phyloP scores from a whole-genome alignment of 352 stramenopile genomes.

The Pythium monospermum region DNA sequence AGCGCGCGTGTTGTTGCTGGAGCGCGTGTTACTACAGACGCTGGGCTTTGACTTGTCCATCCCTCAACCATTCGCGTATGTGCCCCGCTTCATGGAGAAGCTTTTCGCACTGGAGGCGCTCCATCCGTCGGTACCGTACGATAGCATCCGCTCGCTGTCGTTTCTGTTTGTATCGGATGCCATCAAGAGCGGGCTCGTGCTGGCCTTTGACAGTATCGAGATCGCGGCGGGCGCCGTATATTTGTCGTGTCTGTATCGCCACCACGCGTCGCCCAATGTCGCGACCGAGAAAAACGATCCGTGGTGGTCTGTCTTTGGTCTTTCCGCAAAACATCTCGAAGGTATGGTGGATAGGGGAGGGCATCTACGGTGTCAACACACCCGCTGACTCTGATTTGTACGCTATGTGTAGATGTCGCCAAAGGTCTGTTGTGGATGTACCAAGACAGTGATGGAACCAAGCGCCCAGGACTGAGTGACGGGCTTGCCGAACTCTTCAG shows the following conservation, averaged over 20 bases:
- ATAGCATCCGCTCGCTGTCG: conserved; percentile 38
- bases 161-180: conserved; percentile 60
- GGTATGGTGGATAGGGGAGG: conserved; percentile 21
- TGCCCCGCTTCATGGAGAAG: conserved; percentile 43
- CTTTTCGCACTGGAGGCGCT: conserved; percentile 57
- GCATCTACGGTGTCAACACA: background rate
- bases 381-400: background rate
- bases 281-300: conserved; percentile 55
- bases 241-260: conserved; percentile 57
- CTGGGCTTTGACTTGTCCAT: conserved; percentile 69
- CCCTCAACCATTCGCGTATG: conserved; percentile 62
- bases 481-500: conserved; percentile 51
- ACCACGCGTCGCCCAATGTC: conserved; percentile 48
- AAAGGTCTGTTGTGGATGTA: conserved; percentile 62
- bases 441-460: conserved; percentile 34
- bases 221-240: conserved; percentile 68
- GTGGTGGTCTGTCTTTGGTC: conserved; percentile 61
- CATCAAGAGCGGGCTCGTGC: conserved; percentile 42
- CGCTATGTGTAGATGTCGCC: conserved; percentile 33
- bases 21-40: conserved; percentile 70
- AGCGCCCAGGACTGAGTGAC: conserved; percentile 29
- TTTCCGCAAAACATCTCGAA: conserved; percentile 49
- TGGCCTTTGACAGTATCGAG: conserved; percentile 48
- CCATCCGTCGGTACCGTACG: conserved; percentile 41
- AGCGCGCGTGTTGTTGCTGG: conserved; percentile 57